A percentile compares a stretch with the other conserved stretches of the same genome.
These are phyloP conservation scores for Erysimum cheiri DNA, from an alignment of 441 rosid genomes.

Conservation along the genomic window DNA sequence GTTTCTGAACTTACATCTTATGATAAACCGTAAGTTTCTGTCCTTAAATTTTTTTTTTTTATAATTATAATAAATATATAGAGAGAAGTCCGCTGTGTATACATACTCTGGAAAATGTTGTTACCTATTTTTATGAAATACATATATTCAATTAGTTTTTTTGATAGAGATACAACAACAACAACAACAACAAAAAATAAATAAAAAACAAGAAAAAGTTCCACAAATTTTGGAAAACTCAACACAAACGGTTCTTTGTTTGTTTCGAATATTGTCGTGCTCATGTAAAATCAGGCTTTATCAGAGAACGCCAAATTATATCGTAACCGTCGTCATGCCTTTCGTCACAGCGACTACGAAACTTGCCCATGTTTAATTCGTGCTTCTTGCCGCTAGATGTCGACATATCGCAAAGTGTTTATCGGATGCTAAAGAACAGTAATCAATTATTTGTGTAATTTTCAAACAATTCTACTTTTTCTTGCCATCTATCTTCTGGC, in stretches of 20 bases:
- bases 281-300: not conserved
- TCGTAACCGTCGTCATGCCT: constrained; percentile 27
- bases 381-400: not conserved
- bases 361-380: not conserved
- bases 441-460: no score
- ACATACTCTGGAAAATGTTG: not conserved
- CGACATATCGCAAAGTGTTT: not conserved
- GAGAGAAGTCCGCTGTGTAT: not conserved
- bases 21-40: not conserved
- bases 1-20: not conserved
- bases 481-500: no score
- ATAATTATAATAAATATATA: not conserved
- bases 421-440: not conserved
- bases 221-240: not conserved
- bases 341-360: constrained; percentile 24
- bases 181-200: no score
- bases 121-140: not conserved
- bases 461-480: no score
- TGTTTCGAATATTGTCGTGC: not conserved
- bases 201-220: not conserved
- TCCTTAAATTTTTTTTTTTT: not conserved
- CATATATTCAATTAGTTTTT: not conserved
- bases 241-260: not conserved
- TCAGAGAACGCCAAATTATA: not conserved
- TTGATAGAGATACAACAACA: not conserved